phyloP scores from a whole-genome alignment of 2,329 filamentous ascomycete species.

The Emergomyces orientalis region DNA sequence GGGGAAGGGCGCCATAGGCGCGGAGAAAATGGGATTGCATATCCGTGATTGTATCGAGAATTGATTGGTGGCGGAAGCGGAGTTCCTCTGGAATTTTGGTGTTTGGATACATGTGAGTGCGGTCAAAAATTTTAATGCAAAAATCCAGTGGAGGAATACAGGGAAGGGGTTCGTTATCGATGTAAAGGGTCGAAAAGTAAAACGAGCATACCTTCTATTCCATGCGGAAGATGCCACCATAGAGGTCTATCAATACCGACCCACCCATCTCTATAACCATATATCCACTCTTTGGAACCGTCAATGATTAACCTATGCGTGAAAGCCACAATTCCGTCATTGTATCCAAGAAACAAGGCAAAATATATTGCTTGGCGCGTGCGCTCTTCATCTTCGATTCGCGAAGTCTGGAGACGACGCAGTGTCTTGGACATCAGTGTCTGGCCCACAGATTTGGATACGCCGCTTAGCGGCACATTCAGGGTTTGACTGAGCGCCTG shows the following conservation, averaged over 20 bases:
- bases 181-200: neutral
- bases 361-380: conserved; percentile 33
- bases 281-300: conserved; percentile 31
- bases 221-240: conserved; percentile 32
- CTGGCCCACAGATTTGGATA: conserved; percentile 20
- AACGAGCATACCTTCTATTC: conserved; percentile 33
- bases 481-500: conserved; percentile 4
- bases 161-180: conserved; percentile 7
- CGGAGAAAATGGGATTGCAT: conserved; percentile 36
- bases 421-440: conserved; percentile 20
- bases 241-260: conserved; percentile 18
- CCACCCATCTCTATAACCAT: conserved; percentile 20
- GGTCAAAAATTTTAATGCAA: neutral
- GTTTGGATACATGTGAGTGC: neutral
- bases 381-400: conserved; percentile 30
- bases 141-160: neutral
- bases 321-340: conserved; percentile 21
- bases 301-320: conserved; percentile 29
- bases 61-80: conserved; percentile 32
- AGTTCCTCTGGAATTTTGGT: conserved; percentile 31
- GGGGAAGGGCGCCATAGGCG: conserved; percentile 32
- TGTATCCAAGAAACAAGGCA: conserved; percentile 26
- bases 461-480: neutral
- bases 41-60: conserved; percentile 36
- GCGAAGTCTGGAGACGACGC: conserved; percentile 20